Conservation (phyloP, 2,329 filamentous ascomycete species). For the Fusarium agapanthi region DNA sequence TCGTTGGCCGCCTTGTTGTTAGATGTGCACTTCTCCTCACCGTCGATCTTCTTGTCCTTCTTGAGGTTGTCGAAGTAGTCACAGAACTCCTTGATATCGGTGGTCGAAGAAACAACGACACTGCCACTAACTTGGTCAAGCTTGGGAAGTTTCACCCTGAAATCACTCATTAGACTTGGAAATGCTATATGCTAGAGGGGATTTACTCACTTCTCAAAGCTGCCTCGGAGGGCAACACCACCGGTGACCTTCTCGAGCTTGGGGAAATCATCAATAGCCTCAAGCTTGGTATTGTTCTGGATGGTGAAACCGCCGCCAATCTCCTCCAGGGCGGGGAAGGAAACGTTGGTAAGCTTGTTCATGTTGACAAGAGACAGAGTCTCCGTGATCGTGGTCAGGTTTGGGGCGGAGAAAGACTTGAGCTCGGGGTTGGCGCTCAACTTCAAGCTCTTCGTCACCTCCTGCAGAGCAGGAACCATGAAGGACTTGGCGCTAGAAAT, state of each 20-base stretch:
- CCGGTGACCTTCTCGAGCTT: constrained; percentile 75
- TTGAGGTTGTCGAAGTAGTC: constrained; percentile 58
- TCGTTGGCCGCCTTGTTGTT: constrained; percentile 63
- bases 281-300: constrained; percentile 86
- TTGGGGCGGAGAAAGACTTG: constrained; percentile 67
- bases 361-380: constrained; percentile 71
- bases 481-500: constrained; percentile 82
- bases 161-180: not conserved
- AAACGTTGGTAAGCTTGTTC: constrained; percentile 74
- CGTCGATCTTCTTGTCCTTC: constrained; percentile 52
- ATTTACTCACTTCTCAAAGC: constrained; percentile 78
- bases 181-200: not conserved
- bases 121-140: constrained; percentile 75
- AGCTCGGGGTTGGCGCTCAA: constrained; percentile 82
- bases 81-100: constrained; percentile 65
- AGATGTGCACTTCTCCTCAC: constrained; percentile 58
- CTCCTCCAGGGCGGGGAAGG: constrained; percentile 72
- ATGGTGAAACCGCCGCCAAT: constrained; percentile 85
- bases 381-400: constrained; percentile 72
- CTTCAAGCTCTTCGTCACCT: constrained; percentile 80
- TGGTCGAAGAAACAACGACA: constrained; percentile 74
- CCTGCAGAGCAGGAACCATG: constrained; percentile 74
- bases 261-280: constrained; percentile 72
- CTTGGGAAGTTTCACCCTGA: constrained; percentile 75
- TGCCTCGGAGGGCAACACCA: constrained; percentile 85